Evolutionary conservation across 108 stramenopile genomes (phyloP).

Genomic region (Thalassiosira profunda): DNA sequence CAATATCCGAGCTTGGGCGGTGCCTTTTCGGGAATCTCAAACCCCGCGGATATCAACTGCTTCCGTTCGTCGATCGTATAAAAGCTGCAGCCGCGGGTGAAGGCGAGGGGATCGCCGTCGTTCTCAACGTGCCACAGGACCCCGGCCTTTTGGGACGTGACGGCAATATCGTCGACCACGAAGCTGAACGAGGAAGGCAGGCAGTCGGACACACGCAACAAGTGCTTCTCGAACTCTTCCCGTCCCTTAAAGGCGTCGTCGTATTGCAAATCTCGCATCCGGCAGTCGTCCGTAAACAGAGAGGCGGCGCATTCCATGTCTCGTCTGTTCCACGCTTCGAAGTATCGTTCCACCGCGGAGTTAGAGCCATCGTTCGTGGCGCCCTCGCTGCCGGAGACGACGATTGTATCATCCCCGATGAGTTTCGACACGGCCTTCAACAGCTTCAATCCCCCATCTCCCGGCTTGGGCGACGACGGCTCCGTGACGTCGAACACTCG

Average conservation of each 20-base stretch:
- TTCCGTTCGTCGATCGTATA: constrained; percentile 54
- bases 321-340: constrained; percentile 81
- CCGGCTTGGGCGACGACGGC: constrained; percentile 36
- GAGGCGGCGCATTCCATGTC: constrained; percentile 67
- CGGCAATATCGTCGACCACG: constrained; percentile 65
- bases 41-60: constrained; percentile 56
- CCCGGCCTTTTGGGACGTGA: constrained; percentile 34
- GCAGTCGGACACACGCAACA: constrained; percentile 52
- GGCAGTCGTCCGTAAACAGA: constrained; percentile 58
- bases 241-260: constrained; percentile 68
- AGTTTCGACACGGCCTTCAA: constrained; percentile 35
- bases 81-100: constrained; percentile 75
- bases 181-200: constrained; percentile 71
- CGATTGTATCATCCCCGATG: constrained; percentile 35
- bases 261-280: constrained; percentile 63
- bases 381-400: not conserved
- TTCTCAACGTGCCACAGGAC: constrained; percentile 86
- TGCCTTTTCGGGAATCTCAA: constrained; percentile 81
- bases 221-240: constrained; percentile 52
- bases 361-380: not conserved
- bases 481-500: constrained; percentile 41
- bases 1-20: constrained; percentile 61
- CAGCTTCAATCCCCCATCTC: constrained; percentile 28
- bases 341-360: constrained; percentile 54
- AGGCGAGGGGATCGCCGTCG: constrained; percentile 64